phyloP scores from a whole-genome alignment of 1,284 basidiomycete species.

The Wolfiporia cocos region DNA sequence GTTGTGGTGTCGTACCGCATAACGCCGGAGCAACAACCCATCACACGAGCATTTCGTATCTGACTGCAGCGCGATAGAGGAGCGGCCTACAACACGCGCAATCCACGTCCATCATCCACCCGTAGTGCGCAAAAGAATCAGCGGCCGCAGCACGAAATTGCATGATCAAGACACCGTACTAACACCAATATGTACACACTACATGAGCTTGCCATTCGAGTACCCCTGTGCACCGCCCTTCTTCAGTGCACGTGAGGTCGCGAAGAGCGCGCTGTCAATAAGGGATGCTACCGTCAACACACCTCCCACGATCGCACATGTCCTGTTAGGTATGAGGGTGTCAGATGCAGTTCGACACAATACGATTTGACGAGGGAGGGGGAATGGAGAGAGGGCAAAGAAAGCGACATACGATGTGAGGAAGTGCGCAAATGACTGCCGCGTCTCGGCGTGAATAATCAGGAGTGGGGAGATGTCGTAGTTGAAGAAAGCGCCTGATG shows the following conservation, averaged over 20 bases:
- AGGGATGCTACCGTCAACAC: constrained; percentile 93
- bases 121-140: too few species aligned
- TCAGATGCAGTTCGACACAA: background rate
- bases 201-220: constrained; percentile 43
- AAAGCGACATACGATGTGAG: constrained; percentile 75
- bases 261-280: constrained; percentile 86
- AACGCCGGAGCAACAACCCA: too few species aligned
- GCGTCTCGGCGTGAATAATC: constrained; percentile 84
- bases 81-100: too few species aligned
- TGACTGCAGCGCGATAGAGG: too few species aligned
- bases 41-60: too few species aligned
- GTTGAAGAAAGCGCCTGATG: constrained; percentile 82
- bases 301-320: constrained; percentile 96
- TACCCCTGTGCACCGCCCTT: constrained; percentile 29
- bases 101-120: too few species aligned
- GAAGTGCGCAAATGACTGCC: constrained; percentile 96
- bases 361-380: background rate
- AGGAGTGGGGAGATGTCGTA: constrained; percentile 98
- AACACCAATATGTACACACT: constrained; percentile 9
- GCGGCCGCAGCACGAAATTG: too few species aligned
- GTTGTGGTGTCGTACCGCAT: too few species aligned
- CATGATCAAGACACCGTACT: constrained; percentile 5
- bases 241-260: constrained; percentile 62
- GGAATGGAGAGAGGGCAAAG: background rate
- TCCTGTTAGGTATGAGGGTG: constrained; percentile 56